phyloP scores from a whole-genome alignment of 2,329 filamentous ascomycete species.

The Colletotrichum euphorbiae region DNA sequence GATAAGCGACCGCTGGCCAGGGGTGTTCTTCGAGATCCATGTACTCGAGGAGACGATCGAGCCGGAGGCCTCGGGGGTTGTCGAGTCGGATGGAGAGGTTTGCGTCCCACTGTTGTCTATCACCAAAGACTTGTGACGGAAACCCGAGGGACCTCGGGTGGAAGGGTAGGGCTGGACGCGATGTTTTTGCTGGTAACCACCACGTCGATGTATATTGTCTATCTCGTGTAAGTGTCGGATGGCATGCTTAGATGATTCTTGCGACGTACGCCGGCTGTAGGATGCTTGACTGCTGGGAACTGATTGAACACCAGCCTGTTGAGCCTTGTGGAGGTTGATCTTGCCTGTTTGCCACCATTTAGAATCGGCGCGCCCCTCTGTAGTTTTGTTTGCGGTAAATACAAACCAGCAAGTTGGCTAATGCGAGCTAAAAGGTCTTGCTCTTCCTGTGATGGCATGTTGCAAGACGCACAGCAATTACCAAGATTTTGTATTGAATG shows the following conservation, averaged over 20 bases:
- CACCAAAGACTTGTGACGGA: slow-evolving; percentile 68
- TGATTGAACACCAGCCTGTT: slow-evolving; percentile 59
- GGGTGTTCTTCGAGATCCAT: slow-evolving; percentile 76
- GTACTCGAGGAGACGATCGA: slow-evolving; percentile 54
- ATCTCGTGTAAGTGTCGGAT: slow-evolving; percentile 18
- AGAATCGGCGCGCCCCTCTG: slow-evolving; percentile 1
- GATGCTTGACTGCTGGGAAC: slow-evolving; percentile 45
- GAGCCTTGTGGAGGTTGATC: slow-evolving; percentile 83
- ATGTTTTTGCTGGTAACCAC: slow-evolving; percentile 43
- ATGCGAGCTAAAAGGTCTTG: slow-evolving; percentile 66
- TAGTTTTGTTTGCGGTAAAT: slow-evolving; percentile 36
- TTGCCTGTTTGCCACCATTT: slow-evolving; percentile 64
- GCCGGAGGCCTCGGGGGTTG: slow-evolving; percentile 43
- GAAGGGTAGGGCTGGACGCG: slow-evolving; percentile 48
- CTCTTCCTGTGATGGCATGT: slow-evolving; percentile 56
- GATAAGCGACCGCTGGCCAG: slow-evolving; percentile 85
- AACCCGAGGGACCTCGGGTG: slow-evolving; percentile 41
- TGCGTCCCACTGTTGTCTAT: slow-evolving; percentile 60
- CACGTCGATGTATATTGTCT: slow-evolving; percentile 51
- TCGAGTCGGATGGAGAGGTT: slow-evolving; percentile 43
- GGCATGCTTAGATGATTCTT: background rate
- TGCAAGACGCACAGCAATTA: background rate
- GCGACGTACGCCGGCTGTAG: slow-evolving; percentile 52
- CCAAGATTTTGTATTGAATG: background rate
- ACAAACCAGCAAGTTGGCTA: slow-evolving; percentile 60